Base-by-base conservation (phyloP, 2,329 filamentous ascomycete species). In the Magnaporthales sp. region DNA sequence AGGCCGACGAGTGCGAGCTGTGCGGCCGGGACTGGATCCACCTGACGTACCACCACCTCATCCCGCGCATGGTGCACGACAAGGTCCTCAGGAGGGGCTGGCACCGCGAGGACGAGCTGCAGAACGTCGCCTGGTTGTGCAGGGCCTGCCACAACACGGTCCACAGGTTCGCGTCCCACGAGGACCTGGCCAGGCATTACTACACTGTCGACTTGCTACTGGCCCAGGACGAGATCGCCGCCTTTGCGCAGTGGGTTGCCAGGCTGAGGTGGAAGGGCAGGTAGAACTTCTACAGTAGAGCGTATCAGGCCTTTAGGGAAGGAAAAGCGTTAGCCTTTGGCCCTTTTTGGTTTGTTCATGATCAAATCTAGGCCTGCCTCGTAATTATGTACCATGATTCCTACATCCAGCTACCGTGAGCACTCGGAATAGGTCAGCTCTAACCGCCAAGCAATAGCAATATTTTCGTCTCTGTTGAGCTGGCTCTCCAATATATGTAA, bases 51-150 rank as follows among this genome's bases (percentile, higher is more conserved):
- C 92, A 96, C 74, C 92, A 96, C 78, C 80, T 96, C 60, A 93
- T 96, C 66, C 92, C 92, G n/a, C 84, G 87, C 56, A 84, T 85
- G 60, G 88, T 92, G 68, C 92, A 96, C 76, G 87, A 84, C 8
- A 92, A 92, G 74, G 91, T 86, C 3, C 75, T 92, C 54, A 92
- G 91, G 80, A 81, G 91, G 58, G 90, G 89, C 1, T 96, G 92
- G 92, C 91, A 93, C 79, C 83, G 84, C 3, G 86, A 87, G 69
- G 90, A 91, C 75, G 85, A 88, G 77, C 75, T 96, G 75, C 87
- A 91, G 72, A 92, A 88, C 74, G 92, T 95, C 24, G 92, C 92
- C 13, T 96, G 92, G 92, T 77, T 96, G 70, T 96, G 92, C 77
- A 83, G 91, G 64, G 90, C 91, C 2, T 96, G 92, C 73, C 92